These are phyloP conservation scores for Fusarium musae DNA, from an alignment of 2,329 filamentous ascomycete genomes.

Conservation along the genomic window DNA sequence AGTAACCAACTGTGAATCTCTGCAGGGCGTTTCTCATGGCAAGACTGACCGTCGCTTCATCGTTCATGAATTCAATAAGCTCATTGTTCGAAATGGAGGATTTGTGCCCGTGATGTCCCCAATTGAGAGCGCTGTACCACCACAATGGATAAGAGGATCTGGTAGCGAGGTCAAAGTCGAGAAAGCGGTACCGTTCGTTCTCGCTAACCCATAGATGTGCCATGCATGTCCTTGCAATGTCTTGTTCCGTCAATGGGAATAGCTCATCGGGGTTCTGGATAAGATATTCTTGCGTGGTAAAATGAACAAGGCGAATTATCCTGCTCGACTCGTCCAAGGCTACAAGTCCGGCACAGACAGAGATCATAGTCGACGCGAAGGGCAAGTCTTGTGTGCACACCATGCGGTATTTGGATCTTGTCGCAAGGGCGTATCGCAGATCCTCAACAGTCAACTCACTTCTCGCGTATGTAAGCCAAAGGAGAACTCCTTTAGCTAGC, in stretches of 20 bases:
- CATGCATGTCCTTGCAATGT: neutral
- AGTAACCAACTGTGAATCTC: neutral
- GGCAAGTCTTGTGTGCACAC: neutral
- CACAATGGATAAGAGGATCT: neutral
- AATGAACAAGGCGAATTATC: neutral
- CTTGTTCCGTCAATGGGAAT: neutral
- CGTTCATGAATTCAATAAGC: rapidly evolving
- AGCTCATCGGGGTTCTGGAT: neutral
- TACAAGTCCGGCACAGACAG: neutral
- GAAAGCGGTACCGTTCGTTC: neutral
- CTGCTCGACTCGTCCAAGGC: neutral
- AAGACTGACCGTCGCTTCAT: neutral
- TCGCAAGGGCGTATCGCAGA: neutral
- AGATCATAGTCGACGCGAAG: neutral
- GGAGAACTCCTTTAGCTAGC: neutral
- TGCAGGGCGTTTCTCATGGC: neutral
- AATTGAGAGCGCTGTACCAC: neutral
- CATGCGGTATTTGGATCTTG: neutral
- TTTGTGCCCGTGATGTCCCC: neutral
- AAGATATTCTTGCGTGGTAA: rapidly evolving
- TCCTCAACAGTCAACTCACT: rapidly evolving
- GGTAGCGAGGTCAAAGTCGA: rapidly evolving
- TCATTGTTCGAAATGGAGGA: neutral
- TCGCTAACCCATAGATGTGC: neutral
- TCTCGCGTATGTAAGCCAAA: neutral